Evolutionary conservation across 1,284 basidiomycete species (phyloP).

Genomic region (Anthracocystis setariae): DNA sequence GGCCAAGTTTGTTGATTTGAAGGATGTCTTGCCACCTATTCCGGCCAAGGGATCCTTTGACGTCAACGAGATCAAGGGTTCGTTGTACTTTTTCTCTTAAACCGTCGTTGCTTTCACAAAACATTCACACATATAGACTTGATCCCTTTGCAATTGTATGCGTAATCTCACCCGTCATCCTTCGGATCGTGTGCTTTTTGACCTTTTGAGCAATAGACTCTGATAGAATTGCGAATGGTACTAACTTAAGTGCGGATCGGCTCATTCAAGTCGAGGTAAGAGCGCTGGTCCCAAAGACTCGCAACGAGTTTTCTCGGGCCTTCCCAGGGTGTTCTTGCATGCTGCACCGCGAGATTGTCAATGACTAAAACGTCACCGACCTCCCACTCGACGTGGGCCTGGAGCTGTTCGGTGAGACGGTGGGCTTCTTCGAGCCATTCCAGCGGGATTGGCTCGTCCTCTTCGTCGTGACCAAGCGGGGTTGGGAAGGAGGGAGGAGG

Average conservation of each 20-base stretch:
- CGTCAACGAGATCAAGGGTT: conserved; percentile 77
- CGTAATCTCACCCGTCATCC: neutral
- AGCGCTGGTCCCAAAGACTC: conserved; percentile 47
- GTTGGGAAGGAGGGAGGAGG: conserved; percentile 34
- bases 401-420: conserved; percentile 26
- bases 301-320: conserved; percentile 46
- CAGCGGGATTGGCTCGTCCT: conserved; percentile 35
- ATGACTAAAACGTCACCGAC: conserved; percentile 47
- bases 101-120: neutral
- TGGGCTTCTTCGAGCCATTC: conserved; percentile 38
- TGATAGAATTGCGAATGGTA: no score
- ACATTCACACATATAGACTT: conserved; percentile 7
- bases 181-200: neutral
- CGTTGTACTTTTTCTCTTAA: conserved; percentile 65
- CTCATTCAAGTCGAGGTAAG: conserved; percentile 27
- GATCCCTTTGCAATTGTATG: conserved; percentile 4
- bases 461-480: conserved; percentile 4
- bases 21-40: conserved; percentile 81
- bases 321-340: conserved; percentile 44
- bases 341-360: conserved; percentile 54
- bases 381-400: conserved; percentile 50
- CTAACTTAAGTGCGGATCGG: conserved; percentile 16
- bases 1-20: conserved; percentile 76
- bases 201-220: no score
- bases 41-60: conserved; percentile 89